Evolutionary conservation across 495 filamentous ascomycete species (phyloP).

Genomic region (Durotheca rogersii): DNA sequence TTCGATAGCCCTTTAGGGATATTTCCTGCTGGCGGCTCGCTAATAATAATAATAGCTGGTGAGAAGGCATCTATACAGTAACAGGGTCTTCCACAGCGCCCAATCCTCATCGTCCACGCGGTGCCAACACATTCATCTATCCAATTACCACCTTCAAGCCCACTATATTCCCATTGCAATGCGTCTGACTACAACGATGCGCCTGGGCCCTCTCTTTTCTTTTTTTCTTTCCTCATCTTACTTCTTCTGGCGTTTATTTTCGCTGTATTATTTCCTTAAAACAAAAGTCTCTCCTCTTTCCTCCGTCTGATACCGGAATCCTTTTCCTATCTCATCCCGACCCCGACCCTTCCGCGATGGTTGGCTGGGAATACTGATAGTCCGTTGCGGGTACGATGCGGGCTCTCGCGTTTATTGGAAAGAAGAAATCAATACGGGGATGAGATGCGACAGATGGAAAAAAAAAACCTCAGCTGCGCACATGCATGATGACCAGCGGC

Average conservation of each 20-base stretch:
- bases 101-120: constrained; percentile 37
- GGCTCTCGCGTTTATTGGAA: constrained; percentile 26
- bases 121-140: constrained; percentile 17
- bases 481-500: constrained; percentile 34
- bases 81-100: too few relatives aligned
- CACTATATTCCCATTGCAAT: constrained; percentile 31
- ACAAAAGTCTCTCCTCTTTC: too few relatives aligned
- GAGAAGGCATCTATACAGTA: too few relatives aligned
- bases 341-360: too few relatives aligned
- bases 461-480: constrained; percentile 16
- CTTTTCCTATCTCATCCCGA: too few relatives aligned
- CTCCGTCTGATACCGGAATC: too few relatives aligned
- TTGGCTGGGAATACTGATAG: constrained; percentile 24
- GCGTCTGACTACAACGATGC: constrained; percentile 27
- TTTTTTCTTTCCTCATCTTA: constrained; percentile 4
- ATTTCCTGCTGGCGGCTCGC: constrained; percentile 32
- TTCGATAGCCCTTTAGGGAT: constrained; percentile 24
- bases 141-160: constrained; percentile 32
- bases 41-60: constrained; percentile 21
- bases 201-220: constrained; percentile 23
- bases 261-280: not conserved
- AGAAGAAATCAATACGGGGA: too few relatives aligned
- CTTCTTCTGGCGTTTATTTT: not conserved
- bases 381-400: constrained; percentile 25
- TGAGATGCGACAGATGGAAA: too few relatives aligned